Evolutionary conservation across 2,329 filamentous ascomycete species (phyloP).

Genomic region (Fusarium praegraminearum): DNA sequence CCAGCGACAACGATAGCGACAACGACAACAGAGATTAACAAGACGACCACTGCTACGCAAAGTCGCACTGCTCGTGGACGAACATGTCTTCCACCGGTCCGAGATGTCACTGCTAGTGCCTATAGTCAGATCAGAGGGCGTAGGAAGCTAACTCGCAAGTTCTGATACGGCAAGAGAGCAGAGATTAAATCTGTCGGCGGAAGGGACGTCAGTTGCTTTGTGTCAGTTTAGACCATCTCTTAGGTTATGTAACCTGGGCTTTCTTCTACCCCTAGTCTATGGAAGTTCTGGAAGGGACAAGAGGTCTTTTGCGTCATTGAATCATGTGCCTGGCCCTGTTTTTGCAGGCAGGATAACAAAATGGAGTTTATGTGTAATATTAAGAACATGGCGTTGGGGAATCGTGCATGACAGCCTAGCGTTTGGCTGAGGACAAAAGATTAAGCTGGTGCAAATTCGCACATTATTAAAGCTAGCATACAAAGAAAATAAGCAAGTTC

Average conservation of each 20-base stretch:
- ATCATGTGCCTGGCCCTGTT: background rate
- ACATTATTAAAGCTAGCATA: background rate
- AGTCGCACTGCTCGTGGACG: slow-evolving; percentile 17
- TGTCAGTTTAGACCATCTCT: background rate
- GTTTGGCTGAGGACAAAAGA: slow-evolving; percentile 28
- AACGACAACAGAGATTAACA: background rate
- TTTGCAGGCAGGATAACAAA: background rate
- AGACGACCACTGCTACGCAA: background rate
- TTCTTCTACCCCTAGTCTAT: background rate
- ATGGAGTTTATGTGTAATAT: slow-evolving; percentile 22
- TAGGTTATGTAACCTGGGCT: background rate
- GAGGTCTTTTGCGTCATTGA: slow-evolving; percentile 1
- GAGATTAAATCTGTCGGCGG: background rate
- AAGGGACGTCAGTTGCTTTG: background rate
- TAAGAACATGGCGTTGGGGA: slow-evolving; percentile 27
- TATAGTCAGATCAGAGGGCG: slow-evolving; percentile 44
- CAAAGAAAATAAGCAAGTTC: slow-evolving; percentile 6
- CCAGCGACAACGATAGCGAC: slow-evolving; percentile 24
- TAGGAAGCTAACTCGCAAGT: slow-evolving; percentile 38
- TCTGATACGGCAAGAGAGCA: slow-evolving; percentile 25
- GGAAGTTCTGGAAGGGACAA: slow-evolving; percentile 16
- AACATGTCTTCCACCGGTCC: slow-evolving; percentile 37
- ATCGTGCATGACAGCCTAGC: slow-evolving; percentile 10
- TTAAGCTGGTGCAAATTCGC: background rate
- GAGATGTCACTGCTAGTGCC: slow-evolving; percentile 38